Evolutionary conservation across 306 rosid genomes (phyloP), one percentile per base, ranked within the genome.

Genomic region (Abrus precatorius): DNA sequence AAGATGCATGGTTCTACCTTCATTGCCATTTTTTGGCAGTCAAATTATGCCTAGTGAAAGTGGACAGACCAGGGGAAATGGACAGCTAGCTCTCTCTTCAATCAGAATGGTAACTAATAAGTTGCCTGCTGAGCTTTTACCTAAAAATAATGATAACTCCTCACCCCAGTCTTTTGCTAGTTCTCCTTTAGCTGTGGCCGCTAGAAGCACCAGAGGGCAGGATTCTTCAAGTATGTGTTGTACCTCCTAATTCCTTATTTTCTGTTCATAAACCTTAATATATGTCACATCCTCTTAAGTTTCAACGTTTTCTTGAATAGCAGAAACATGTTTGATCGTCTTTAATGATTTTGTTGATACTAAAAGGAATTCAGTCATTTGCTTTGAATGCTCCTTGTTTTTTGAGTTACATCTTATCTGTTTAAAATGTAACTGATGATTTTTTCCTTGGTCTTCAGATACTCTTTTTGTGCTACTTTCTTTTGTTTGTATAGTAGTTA

Each of bases 161-260:
- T 47, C 82, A 38, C 47, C 69, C n/a, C 82, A 55, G 45, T 14
- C 55, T 80, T 53, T 60, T 1, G 3, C 71, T 45, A 12, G 33
- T 69, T 57, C 69, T 77, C 56, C 77, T 6, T 36, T 64, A 29
- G 57, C 9, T 8, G 2, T 13, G 70, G 82, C 63, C 78, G 11
- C 60, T 3, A 45, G 78, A 84, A 74, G 77, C 60, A 59, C 69
- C 54, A 45, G 70, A 33, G 52, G 52, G 61, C 34, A 33, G 27
- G 65, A 44, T 75, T 75, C 70, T 80, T 54, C 82, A 80, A 60
- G 87, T 84, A 70, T 69, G 87, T 76, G 30, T 9, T 74, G 41
- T 69, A 27, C 63, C 57, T 1, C 75, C 34, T 57, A 43, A 49
- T 27, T 12, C 30, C 77, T 67, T 72, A 33, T 67, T 45, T 77